Base-by-base conservation (phyloP, 768 basidiomycete genomes). In the Suillus brevipes region DNA sequence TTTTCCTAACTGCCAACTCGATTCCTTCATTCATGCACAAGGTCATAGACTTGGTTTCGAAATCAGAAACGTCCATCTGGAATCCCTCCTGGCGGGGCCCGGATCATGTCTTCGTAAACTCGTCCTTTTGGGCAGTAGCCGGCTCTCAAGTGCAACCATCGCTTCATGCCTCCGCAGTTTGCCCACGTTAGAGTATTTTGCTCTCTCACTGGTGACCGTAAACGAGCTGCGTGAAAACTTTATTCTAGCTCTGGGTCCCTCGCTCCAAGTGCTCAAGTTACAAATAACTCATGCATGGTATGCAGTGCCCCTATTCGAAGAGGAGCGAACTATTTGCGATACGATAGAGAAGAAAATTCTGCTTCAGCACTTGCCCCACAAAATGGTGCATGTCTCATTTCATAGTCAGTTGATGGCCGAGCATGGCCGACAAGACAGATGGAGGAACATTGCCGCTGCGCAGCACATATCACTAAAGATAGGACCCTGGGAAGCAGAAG, bases 1-100 rank as follows among this genome's bases (percentile, higher is more conserved):
- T 49, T 78, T 80, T 67, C 68, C 72, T 9, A 64, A 60, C 23
- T 71, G 75, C 16, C 68, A 58, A n/a, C 72, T 83, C 20, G 68
- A 76, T 25, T 71, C 75, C 18, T 82, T 83, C 67, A 64, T 64
- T 23, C 78, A 81, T 60, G 68, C 69, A 13, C 80, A 75, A 57
- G 75, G 73, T 14, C 71, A 78, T 60, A 64, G 72, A 43, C 68
- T 79, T 47, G 78, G 71, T 18, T 81, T 80, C 63, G 77, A 80
- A 67, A 72, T 82, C 25, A 73, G 76, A 38, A 73, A 80, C 60
- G 34, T 45, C 4, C 77, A 78, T 60, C 72, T 82, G 36, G 63
- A 71, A 23, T 78, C 76, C 20, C 66, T 83, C 49, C 45, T 71
- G 14, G 61, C 65, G 2, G 67, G 67, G 16, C 64, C 65, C 14